These are phyloP conservation scores for Rhodotorula babjevae DNA, from an alignment of 768 basidiomycete species.

Conservation along the genomic window DNA sequence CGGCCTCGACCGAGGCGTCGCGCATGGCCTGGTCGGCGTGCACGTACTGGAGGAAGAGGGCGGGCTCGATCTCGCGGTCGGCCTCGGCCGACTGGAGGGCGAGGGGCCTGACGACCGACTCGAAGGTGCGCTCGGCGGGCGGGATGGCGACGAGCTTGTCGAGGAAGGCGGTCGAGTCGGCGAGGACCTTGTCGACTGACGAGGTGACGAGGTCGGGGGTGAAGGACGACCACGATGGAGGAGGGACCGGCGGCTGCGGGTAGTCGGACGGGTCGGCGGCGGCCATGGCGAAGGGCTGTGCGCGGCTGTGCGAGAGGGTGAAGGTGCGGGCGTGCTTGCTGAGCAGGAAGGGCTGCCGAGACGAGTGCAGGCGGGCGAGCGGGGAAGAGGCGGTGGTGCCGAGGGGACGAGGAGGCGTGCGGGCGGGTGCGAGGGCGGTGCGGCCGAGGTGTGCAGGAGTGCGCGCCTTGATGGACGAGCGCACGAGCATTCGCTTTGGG, in stretches of 20 bases:
- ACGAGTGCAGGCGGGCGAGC: neutral
- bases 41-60: conserved; percentile 77
- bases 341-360: neutral
- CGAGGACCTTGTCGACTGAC: conserved; percentile 6
- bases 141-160: conserved; percentile 31
- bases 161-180: conserved; percentile 3
- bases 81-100: conserved; percentile 21
- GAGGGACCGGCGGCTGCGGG: conserved; percentile 14
- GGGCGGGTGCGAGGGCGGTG: neutral
- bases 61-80: conserved; percentile 21
- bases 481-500: neutral
- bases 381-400: neutral
- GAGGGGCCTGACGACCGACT: conserved; percentile 32
- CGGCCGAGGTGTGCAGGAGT: neutral
- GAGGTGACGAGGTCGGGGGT: neutral
- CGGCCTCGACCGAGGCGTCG: conserved; percentile 71
- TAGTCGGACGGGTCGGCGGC: conserved; percentile 3
- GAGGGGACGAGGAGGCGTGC: neutral
- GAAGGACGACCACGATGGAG: conserved; percentile 20
- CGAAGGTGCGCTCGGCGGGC: conserved; percentile 37
- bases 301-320: neutral
- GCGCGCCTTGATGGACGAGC: neutral
- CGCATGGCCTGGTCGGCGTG: conserved; percentile 68
- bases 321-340: neutral
- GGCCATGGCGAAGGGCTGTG: neutral